Conservation (phyloP, 257 asterid species). For the Solanum virginianum region DNA sequence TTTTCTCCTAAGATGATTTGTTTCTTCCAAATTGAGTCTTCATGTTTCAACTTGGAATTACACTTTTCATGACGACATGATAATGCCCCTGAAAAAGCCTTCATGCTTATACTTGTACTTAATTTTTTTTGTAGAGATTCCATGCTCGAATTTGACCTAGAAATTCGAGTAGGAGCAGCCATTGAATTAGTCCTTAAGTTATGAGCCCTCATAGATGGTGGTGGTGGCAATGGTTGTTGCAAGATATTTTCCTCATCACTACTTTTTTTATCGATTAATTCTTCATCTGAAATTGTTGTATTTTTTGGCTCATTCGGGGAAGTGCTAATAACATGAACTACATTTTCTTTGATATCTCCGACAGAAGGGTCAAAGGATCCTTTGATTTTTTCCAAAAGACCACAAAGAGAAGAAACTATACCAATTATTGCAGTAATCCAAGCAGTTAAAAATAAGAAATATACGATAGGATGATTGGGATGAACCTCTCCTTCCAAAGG, state of each 20-base stretch:
- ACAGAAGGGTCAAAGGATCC: background rate
- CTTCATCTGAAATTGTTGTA: background rate
- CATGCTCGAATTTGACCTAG: slow-evolving; percentile 15
- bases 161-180: background rate
- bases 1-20: slow-evolving; percentile 76
- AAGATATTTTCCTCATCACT: background rate
- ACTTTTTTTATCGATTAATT: background rate
- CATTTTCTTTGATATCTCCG: background rate
- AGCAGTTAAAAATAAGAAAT: slow-evolving; percentile 10
- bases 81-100: slow-evolving; percentile 8
- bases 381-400: slow-evolving; percentile 25
- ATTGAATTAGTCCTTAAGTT: background rate
- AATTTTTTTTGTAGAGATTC: slow-evolving; percentile 14
- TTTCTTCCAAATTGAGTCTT: slow-evolving; percentile 86
- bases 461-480: slow-evolving; percentile 9
- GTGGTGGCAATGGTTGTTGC: slow-evolving; percentile 26
- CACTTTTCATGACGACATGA: background rate
- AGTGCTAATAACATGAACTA: background rate
- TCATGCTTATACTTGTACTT: slow-evolving; percentile 43
- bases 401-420: slow-evolving; percentile 48
- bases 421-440: slow-evolving; percentile 14
- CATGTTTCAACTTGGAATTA: slow-evolving; percentile 36
- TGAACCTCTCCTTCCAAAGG: slow-evolving; percentile 18
- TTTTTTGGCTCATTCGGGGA: background rate
- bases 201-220: slow-evolving; percentile 13